phyloP scores from a whole-genome alignment of 2,329 filamentous ascomycete species.

The Calonectria naviculata region DNA sequence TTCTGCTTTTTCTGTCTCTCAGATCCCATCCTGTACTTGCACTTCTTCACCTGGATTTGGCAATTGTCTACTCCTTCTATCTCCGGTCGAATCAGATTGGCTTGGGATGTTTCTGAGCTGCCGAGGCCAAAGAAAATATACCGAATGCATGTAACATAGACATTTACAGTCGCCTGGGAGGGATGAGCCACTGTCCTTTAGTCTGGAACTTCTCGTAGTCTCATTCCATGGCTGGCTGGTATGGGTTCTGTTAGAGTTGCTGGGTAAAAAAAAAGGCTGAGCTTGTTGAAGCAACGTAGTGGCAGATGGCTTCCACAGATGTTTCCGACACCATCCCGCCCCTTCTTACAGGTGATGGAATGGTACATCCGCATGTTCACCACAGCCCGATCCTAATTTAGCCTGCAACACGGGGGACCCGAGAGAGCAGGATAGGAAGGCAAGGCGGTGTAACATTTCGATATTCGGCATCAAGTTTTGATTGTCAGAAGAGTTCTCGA shows the following conservation, averaged over 20 bases:
- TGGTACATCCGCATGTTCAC: not conserved
- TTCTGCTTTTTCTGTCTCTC: not conserved
- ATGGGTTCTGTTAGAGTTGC: not conserved
- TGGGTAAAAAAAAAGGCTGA: not conserved
- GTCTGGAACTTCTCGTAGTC: not conserved
- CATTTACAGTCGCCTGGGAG: not conserved
- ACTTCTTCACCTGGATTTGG: not conserved
- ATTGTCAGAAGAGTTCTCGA: not conserved
- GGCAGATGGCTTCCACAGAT: not conserved
- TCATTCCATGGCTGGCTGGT: not conserved
- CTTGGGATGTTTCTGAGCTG: not conserved
- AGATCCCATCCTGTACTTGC: too few relatives aligned
- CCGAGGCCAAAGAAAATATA: not conserved
- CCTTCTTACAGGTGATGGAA: not conserved
- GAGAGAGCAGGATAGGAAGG: constrained; percentile 1
- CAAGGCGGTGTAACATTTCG: constrained; percentile 7
- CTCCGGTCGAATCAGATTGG: not conserved
- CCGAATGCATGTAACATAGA: not conserved
- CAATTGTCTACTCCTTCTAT: not conserved
- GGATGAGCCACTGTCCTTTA: not conserved
- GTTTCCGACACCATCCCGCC: not conserved
- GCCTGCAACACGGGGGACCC: constrained; percentile 7
- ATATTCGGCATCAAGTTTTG: not conserved
- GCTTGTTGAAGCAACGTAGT: not conserved
- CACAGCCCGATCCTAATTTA: not conserved